These are phyloP conservation scores for Calonectria hawksworthii DNA, from an alignment of 2,329 filamentous ascomycete species.

Conservation along the genomic window DNA sequence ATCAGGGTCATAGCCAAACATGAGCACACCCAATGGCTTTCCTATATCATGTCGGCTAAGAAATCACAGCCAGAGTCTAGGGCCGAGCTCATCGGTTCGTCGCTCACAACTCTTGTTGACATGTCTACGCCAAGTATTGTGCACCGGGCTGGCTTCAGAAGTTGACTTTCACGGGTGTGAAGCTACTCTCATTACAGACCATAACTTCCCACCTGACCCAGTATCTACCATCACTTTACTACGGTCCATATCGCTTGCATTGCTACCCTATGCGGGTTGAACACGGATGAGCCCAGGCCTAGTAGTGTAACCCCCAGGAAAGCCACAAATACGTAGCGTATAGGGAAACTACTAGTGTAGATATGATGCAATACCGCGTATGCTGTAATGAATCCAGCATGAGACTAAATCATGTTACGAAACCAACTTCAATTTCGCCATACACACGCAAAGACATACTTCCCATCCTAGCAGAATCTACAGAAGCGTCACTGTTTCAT, in stretches of 20 bases:
- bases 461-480: too few relatives aligned
- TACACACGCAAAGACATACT: too few relatives aligned
- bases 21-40: not conserved
- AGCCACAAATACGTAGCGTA: not conserved
- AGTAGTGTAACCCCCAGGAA: too few relatives aligned
- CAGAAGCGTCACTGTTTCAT: too few relatives aligned
- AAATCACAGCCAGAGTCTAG: not conserved
- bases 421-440: too few relatives aligned
- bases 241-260: not conserved
- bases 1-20: not conserved
- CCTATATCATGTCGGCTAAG: not conserved
- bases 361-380: not conserved
- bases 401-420: too few relatives aligned
- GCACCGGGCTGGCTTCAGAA: not conserved
- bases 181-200: not conserved
- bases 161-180: not conserved
- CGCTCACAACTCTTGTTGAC: not conserved
- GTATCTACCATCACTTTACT: not conserved
- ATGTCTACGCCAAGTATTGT: not conserved
- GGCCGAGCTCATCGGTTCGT: not conserved
- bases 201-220: not conserved
- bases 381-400: not conserved
- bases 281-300: not conserved
- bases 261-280: not conserved
- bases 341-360: not conserved